Base-by-base conservation (phyloP, 129 eudicot genomes). In the Logfia minima region DNA sequence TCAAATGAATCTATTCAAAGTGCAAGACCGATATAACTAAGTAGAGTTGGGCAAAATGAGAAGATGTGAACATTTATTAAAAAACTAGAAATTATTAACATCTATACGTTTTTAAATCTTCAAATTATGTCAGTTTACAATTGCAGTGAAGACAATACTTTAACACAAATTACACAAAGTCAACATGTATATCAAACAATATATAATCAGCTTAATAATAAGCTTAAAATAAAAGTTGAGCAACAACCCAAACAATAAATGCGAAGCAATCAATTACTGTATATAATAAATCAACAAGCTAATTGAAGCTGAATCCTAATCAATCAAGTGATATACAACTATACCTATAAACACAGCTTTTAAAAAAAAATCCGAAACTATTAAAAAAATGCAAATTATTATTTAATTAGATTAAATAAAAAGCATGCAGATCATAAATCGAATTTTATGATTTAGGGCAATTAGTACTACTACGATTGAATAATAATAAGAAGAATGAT, bases 301-400 rank as follows among this genome's bases (percentile, higher is more conserved):
- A 52, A 64, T 23, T 37, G 26, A 64, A 64, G 58, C 67, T 51
- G 18, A 72, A 79, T 48, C 73, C 19, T 32, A 79, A 79, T 62
- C 66, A 62, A 61, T 52, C 32, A 59, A 59, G 43, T 55, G 39
- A 3, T 37, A 22, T 48, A 21, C 35, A 18, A 65, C 24, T 48
- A 32, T 31, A 72, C 64, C 43, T 19, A n/a, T 45, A 45, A 68
- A 35, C 31, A 8, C 6, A 52, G 72, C 41, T 64, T 6, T 0
- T 0, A 19, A 56, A 56, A 56, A 56, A 55, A 55, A 58, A 6
- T 6, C 3, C 55, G 55, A 48, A 48, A 48, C 3, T 48, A 48
- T 55, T 1, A 31, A 52, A 78, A 41, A 24, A 76, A 70, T 19
- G 52, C 68, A 53, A 56, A 63, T 63, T 21, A 11, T 6, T 62